phyloP scores from a whole-genome alignment of 2,329 filamentous ascomycete species.

The Exophiala oligosperma region DNA sequence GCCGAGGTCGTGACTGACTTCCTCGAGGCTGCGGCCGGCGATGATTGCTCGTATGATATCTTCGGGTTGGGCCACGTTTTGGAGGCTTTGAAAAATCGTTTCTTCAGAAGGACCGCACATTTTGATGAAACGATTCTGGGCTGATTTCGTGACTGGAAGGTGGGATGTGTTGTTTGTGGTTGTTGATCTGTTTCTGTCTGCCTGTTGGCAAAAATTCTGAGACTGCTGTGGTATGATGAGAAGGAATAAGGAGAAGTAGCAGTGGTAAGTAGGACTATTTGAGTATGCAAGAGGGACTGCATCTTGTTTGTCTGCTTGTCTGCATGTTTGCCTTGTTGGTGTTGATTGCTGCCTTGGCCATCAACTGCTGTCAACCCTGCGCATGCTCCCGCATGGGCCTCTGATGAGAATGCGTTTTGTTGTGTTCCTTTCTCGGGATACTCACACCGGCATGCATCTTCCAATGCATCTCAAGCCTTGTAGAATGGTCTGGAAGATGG shows the following conservation, averaged over 20 bases:
- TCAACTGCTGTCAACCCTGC: neutral
- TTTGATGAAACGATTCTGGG: neutral
- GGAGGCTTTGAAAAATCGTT: neutral
- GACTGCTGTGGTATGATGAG: too few relatives aligned
- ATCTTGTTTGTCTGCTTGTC: neutral
- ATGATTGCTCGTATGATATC: neutral
- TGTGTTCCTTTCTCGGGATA: neutral
- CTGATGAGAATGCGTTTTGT: neutral
- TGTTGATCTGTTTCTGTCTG: too few relatives aligned
- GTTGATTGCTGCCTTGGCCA: neutral
- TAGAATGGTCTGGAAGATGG: neutral
- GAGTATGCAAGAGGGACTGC: neutral
- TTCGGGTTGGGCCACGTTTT: neutral
- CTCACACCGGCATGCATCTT: neutral
- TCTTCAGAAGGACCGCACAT: neutral
- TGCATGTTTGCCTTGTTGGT: neutral
- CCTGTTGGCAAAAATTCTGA: too few relatives aligned
- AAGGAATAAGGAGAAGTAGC: neutral
- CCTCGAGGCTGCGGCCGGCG: neutral
- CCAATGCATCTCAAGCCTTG: neutral
- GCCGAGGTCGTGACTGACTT: neutral
- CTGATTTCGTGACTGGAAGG: too few relatives aligned
- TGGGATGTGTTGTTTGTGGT: too few relatives aligned
- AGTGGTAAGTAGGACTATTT: neutral
- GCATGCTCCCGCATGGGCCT: neutral